phyloP scores from a whole-genome alignment of 352 stramenopile genomes.

The Phytophthora fragariae region DNA sequence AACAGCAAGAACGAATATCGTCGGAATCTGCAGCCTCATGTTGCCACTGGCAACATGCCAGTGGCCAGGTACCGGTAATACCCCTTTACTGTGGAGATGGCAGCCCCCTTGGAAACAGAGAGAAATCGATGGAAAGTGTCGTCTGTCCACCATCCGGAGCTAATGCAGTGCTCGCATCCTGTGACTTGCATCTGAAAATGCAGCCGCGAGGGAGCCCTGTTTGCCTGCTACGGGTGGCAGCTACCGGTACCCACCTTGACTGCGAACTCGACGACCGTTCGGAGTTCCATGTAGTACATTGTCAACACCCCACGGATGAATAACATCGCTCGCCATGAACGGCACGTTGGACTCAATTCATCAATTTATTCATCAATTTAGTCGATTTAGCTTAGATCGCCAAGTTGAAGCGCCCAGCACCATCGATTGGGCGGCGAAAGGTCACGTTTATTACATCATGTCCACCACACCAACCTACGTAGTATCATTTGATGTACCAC shows the following conservation, averaged over 20 bases:
- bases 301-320: too few relatives aligned
- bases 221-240: too few relatives aligned
- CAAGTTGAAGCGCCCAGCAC: background rate
- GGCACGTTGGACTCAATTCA: too few relatives aligned
- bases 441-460: background rate
- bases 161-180: background rate
- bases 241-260: too few relatives aligned
- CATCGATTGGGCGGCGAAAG: background rate
- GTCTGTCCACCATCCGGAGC: conserved; percentile 7
- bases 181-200: background rate
- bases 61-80: too few relatives aligned
- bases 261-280: too few relatives aligned
- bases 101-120: background rate
- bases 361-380: background rate
- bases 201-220: background rate
- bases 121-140: conserved; percentile 5
- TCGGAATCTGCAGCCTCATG: too few relatives aligned
- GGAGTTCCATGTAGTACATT: too few relatives aligned
- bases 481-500: conserved; percentile 1
- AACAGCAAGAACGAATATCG: too few relatives aligned
- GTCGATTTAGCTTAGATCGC: background rate
- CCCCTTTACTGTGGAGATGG: too few relatives aligned
- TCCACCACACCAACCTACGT: conserved; percentile 7
- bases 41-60: too few relatives aligned
- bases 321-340: too few relatives aligned